phyloP scores from a whole-genome alignment of 352 stramenopile species.

The Phytopythium oedochilum region DNA sequence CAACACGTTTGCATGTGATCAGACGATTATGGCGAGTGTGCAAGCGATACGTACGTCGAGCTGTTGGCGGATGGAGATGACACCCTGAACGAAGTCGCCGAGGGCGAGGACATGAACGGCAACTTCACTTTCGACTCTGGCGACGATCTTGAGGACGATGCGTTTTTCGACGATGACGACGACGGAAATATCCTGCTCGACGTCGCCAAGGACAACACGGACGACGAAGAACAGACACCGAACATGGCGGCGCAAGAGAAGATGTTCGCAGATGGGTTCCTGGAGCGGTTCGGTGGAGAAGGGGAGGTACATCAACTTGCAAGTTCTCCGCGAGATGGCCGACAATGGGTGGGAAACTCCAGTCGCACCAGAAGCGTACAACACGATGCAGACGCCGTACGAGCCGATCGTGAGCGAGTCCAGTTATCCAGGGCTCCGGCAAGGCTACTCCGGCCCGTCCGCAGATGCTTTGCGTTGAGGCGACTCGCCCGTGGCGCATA shows the following conservation, averaged over 20 bases:
- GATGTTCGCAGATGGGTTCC: neutral
- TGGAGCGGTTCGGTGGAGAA: neutral
- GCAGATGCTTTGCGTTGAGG: neutral
- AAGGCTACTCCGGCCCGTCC: neutral
- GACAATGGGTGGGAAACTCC: neutral
- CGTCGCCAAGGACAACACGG: too few relatives aligned
- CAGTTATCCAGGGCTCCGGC: neutral
- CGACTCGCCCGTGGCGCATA: neutral
- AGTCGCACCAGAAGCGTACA: neutral
- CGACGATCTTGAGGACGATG: too few relatives aligned
- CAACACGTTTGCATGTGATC: too few relatives aligned
- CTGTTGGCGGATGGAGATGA: constrained; percentile 2
- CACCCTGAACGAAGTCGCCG: neutral
- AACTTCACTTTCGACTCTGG: too few relatives aligned
- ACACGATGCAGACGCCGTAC: neutral
- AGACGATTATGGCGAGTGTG: too few relatives aligned
- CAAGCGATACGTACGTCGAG: neutral
- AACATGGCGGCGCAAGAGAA: too few relatives aligned
- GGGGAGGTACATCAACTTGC: neutral
- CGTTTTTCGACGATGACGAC: too few relatives aligned
- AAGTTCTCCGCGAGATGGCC: neutral
- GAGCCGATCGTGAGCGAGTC: neutral
- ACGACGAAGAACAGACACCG: too few relatives aligned
- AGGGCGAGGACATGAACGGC: too few relatives aligned
- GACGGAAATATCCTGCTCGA: too few relatives aligned